Percentiles rank a stretch among this genome's conserved stretches.
These are phyloP conservation scores for Ceratocystis huliohia DNA, from an alignment of 2,329 filamentous ascomycete species.

Conservation along the genomic window DNA sequence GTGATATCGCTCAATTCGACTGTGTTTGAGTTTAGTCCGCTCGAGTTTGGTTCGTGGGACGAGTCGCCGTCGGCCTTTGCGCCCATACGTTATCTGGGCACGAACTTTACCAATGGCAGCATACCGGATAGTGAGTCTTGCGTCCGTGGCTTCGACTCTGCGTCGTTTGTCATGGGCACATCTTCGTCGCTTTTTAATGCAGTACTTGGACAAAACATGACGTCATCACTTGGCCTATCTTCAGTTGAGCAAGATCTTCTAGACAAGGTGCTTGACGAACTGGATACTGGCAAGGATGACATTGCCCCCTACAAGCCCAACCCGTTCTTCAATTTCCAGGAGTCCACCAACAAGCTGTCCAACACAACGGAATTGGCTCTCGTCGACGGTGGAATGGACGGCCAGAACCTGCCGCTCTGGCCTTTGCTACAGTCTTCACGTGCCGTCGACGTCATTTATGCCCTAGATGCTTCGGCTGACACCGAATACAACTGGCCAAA, in stretches of 20 bases:
- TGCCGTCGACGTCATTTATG: constrained; percentile 49
- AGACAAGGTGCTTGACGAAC: constrained; percentile 37
- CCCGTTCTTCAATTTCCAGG: constrained; percentile 43
- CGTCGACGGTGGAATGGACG: constrained; percentile 69
- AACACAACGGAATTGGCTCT: constrained; percentile 48
- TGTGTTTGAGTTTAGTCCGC: constrained; percentile 53
- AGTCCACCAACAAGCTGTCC: constrained; percentile 32
- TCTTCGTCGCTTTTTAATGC: constrained; percentile 72
- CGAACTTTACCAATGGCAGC: constrained; percentile 41
- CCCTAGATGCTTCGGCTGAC: constrained; percentile 52
- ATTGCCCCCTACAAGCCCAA: constrained; percentile 60
- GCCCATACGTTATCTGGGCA: constrained; percentile 47
- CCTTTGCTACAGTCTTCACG: constrained; percentile 42
- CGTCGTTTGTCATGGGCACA: constrained; percentile 70
- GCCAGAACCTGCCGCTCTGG: constrained; percentile 68
- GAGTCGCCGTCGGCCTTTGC: constrained; percentile 46
- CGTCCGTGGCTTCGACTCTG: constrained; percentile 59
- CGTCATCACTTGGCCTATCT: constrained; percentile 21
- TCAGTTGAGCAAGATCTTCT: constrained; percentile 31
- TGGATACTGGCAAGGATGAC: constrained; percentile 55
- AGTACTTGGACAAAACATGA: constrained; percentile 42
- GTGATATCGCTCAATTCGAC: constrained; percentile 43
- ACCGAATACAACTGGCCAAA: constrained; percentile 46
- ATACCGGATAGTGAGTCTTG: constrained; percentile 35
- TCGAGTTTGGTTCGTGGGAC: constrained; percentile 54